These are phyloP conservation scores for Oryza rufipogon DNA, from an alignment of 176 grass and related monocot species.

Conservation along the genomic window DNA sequence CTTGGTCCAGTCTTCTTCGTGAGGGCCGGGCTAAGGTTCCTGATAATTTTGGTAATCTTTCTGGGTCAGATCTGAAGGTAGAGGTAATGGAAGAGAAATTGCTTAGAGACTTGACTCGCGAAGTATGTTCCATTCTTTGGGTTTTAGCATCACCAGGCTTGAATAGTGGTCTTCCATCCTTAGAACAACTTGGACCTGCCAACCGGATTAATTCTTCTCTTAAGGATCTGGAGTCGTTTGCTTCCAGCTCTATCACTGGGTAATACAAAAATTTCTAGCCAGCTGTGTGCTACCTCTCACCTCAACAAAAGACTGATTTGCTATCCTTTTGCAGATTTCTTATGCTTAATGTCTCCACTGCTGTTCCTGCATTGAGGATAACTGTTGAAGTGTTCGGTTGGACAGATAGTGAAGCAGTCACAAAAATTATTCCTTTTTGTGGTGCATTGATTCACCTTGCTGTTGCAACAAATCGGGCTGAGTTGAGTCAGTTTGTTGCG, in stretches of 20 bases:
- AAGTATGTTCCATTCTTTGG: conserved; percentile 86
- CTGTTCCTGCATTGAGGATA: conserved; percentile 71
- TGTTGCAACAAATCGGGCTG: conserved; percentile 64
- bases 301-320: conserved; percentile 33
- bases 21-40: conserved; percentile 87
- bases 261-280: conserved; percentile 49
- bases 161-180: conserved; percentile 83
- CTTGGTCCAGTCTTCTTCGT: conserved; percentile 82
- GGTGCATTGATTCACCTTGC: conserved; percentile 79
- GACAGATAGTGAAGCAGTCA: conserved; percentile 93
- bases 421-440: conserved; percentile 79
- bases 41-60: conserved; percentile 85
- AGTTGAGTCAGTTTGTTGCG: conserved; percentile 89
- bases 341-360: conserved; percentile 58
- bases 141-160: conserved; percentile 69
- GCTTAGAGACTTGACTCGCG: conserved; percentile 90
- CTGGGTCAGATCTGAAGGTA: conserved; percentile 91
- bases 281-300: conserved; percentile 1
- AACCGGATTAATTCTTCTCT: conserved; percentile 72
- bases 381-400: conserved; percentile 76
- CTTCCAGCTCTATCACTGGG: conserved; percentile 77
- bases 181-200: conserved; percentile 84
- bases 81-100: conserved; percentile 99
- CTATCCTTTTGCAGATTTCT: conserved; percentile 66
- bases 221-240: conserved; percentile 68